Evolutionary conservation across 1,139 yeast genomes (phyloP).

Genomic region (Pneumocystis wakefieldiae): DNA sequence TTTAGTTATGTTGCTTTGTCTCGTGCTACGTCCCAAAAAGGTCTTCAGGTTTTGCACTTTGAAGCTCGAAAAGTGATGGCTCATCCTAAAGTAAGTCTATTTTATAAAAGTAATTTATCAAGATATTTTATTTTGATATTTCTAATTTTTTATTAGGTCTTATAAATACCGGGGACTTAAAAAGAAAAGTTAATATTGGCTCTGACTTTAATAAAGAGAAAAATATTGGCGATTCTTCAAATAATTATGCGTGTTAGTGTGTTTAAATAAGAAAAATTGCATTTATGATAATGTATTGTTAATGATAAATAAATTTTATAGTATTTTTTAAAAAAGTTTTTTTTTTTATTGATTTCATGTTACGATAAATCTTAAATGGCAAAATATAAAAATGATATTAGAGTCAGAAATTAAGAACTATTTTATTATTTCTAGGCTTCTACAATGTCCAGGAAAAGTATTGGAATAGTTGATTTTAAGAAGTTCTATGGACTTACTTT

Average conservation of each 20-base stretch:
- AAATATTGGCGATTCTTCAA: not conserved
- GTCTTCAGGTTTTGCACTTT: conserved; percentile 61
- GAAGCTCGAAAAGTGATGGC: conserved; percentile 47
- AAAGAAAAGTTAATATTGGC: not conserved
- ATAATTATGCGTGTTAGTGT: not conserved
- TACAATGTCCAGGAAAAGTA: not conserved
- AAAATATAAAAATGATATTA: not conserved
- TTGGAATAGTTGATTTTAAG: not conserved
- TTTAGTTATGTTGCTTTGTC: conserved; percentile 53
- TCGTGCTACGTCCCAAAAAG: conserved; percentile 64
- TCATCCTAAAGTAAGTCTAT: conserved; percentile 48
- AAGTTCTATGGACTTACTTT: not conserved
- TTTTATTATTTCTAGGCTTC: not conserved
- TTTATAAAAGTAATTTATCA: conserved; percentile 30
- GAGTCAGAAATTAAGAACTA: not conserved
- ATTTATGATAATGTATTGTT: not conserved
- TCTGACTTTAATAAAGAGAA: not conserved
- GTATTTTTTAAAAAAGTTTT: not conserved
- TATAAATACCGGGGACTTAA: not conserved
- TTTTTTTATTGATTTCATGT: not conserved
- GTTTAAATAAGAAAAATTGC: not conserved
- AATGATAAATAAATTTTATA: not conserved
- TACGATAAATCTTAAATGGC: not conserved
- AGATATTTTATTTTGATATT: not conserved
- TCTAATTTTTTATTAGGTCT: not conserved